Percentiles rank a stretch among this genome's conserved stretches.
These are phyloP conservation scores for Colletotrichum falcatum DNA, from an alignment of 2,329 filamentous ascomycete genomes.

Conservation along the genomic window DNA sequence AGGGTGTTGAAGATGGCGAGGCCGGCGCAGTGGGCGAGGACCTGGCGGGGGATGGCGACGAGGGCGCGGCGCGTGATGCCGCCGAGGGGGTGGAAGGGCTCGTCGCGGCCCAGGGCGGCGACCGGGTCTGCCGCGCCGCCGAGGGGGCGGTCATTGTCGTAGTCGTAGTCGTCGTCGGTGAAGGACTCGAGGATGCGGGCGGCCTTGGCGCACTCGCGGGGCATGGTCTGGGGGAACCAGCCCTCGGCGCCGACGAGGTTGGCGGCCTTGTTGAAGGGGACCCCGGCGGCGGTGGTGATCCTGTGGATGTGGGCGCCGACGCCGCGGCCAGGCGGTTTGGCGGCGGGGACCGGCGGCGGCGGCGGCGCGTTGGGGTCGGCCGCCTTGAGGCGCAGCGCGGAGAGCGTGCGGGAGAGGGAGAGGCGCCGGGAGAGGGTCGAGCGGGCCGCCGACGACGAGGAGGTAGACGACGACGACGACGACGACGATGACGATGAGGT, in stretches of 20 bases:
- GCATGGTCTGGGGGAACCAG: conserved; percentile 80
- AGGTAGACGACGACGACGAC: conserved; percentile 7
- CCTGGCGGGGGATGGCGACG: conserved; percentile 55
- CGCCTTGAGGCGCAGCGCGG: conserved; percentile 5
- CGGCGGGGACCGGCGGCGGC: conserved; percentile 1
- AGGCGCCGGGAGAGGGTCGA: conserved; percentile 24
- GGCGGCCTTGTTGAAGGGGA: conserved; percentile 75
- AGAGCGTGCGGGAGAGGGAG: conserved; percentile 14
- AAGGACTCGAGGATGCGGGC: conserved; percentile 80
- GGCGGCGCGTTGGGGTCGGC: not conserved
- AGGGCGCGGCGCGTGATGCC: conserved; percentile 50
- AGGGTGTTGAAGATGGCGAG: conserved; percentile 73
- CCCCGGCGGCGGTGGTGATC: conserved; percentile 72
- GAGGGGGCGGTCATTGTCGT: too few species aligned
- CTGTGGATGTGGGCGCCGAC: conserved; percentile 73
- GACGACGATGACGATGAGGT: conserved; percentile 9
- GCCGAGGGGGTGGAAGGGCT: conserved; percentile 49
- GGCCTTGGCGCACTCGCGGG: conserved; percentile 81
- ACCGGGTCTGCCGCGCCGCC: conserved; percentile 39
- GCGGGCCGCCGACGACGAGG: conserved; percentile 9
- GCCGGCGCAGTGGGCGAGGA: conserved; percentile 68
- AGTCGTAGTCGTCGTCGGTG: too few species aligned
- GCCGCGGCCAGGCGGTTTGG: conserved; percentile 26
- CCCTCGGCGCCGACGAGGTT: conserved; percentile 78
- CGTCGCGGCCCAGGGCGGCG: conserved; percentile 38